Base-by-base conservation (phyloP, 768 basidiomycete species). In the Pleurotus pulmonarius region DNA sequence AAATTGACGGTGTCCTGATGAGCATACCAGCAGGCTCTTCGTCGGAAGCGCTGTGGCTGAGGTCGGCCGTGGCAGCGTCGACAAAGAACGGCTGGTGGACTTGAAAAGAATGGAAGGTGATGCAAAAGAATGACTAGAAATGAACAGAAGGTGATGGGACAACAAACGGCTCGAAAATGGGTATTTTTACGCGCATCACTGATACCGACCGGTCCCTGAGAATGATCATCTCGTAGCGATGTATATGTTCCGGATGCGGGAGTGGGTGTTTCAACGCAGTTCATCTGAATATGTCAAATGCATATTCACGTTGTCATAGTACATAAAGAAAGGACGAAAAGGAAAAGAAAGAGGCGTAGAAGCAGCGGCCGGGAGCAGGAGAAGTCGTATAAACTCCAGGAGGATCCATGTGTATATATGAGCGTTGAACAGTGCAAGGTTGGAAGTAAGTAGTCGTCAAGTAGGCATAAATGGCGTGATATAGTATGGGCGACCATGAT, bases 401-500 rank as follows among this genome's bases (percentile, higher is more conserved):
- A 45, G 26, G 29, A 60, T 46, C 49, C 48, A 46, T 38, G 18
- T 34, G 46, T 47, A 48, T 56, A 55, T 55, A 55, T 13, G 45
- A 46, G 29, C 9, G 29, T 22, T 80, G 40, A 15, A 56, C 20
- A 47, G 38, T 24, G 46, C 25, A 41, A 46, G 11, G 56, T 46
- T 37, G 20, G 22, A 18, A 45, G n/a, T 6, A 53, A 22, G 34
- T 75, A 70, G 77, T 84, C 83, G 77, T 87, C 78, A 83, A 76
- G 58, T 73, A 77, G 78, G 79, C 79, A 85, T 87, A 87, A 84
- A 87, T 84, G 82, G 75, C 75, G 74, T 78, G 73, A 80, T 77
- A 80, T 78, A 73, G 67, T 71, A 61, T 63, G 67, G 38, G 62
- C 65, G 65, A 70, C 69, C 61, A 66, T 67, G 65, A 69, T 69